phyloP scores from a whole-genome alignment of 257 asterid genomes.

The Coffea canephora region DNA sequence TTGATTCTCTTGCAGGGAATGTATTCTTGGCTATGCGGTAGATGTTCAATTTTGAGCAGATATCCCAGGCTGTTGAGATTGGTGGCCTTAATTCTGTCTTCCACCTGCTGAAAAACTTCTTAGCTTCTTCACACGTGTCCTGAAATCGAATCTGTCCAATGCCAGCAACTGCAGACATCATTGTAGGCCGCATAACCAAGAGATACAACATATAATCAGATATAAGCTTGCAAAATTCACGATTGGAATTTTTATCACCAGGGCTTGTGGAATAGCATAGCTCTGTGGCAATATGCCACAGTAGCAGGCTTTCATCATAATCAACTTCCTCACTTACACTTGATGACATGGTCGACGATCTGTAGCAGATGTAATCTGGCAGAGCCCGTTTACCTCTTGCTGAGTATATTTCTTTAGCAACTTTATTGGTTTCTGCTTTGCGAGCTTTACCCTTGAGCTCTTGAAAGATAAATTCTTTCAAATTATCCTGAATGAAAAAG shows the following conservation, averaged over 20 bases:
- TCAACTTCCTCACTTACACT: conserved; percentile 6
- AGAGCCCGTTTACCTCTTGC: conserved; percentile 41
- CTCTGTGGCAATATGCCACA: conserved; percentile 60
- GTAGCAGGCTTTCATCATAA: conserved; percentile 41
- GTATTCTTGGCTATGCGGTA: too few relatives aligned
- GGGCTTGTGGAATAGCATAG: conserved; percentile 24
- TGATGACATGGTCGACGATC: neutral
- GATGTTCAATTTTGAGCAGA: too few relatives aligned
- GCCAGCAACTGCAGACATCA: conserved; percentile 48
- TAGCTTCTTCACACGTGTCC: conserved; percentile 45
- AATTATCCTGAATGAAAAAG: too few relatives aligned
- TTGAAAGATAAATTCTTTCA: neutral
- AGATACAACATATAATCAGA: conserved; percentile 54
- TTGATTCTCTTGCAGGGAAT: too few relatives aligned
- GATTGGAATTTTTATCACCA: neutral
- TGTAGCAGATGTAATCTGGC: neutral
- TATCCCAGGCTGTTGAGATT: too few relatives aligned
- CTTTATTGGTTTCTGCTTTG: neutral
- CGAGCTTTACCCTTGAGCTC: neutral
- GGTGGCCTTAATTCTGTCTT: neutral
- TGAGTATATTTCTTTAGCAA: neutral
- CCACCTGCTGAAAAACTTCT: conserved; percentile 11
- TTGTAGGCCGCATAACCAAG: conserved; percentile 41
- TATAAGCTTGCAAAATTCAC: conserved; percentile 6
- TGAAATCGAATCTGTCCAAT: conserved; percentile 45